A percentile compares a stretch with the other conserved stretches of the same genome.
phyloP scores from a whole-genome alignment of 495 filamentous ascomycete species.

The Hypoxylon perforatum region DNA sequence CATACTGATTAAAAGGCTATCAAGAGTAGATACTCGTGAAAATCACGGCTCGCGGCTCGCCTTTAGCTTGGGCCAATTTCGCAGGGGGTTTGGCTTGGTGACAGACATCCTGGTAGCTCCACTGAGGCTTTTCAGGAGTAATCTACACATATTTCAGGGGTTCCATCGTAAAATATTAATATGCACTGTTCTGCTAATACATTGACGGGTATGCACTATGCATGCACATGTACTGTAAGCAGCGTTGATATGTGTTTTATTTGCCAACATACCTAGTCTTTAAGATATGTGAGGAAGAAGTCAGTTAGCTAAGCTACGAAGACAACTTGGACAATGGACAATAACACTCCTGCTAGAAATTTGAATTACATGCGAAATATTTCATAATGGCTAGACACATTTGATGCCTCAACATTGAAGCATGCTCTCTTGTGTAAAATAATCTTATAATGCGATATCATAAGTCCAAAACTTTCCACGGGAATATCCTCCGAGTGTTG shows the following conservation, averaged over 20 bases:
- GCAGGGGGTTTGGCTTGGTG: neutral
- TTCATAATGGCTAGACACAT: neutral
- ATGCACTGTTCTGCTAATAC: neutral
- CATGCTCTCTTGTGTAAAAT: neutral
- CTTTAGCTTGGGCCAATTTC: conserved; percentile 1
- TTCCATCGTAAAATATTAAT: neutral
- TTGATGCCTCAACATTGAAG: neutral
- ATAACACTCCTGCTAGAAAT: too few species aligned
- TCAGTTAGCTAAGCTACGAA: neutral
- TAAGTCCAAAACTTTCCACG: conserved; percentile 20
- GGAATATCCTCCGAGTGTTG: conserved; percentile 36
- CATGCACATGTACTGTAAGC: neutral
- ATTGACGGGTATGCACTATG: neutral
- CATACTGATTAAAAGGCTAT: too few species aligned
- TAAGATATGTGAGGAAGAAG: too few species aligned
- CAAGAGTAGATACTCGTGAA: neutral
- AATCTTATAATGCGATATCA: conserved; percentile 7
- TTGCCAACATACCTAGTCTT: too few species aligned
- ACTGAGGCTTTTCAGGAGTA: conserved; percentile 2
- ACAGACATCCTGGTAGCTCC: conserved; percentile 2
- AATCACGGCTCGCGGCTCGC: neutral
- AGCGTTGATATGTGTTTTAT: too few species aligned
- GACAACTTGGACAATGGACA: too few species aligned
- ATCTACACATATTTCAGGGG: neutral
- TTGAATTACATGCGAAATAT: neutral